phyloP scores from a whole-genome alignment of 2,329 filamentous ascomycete genomes.

The Fusarium praegraminearum region DNA sequence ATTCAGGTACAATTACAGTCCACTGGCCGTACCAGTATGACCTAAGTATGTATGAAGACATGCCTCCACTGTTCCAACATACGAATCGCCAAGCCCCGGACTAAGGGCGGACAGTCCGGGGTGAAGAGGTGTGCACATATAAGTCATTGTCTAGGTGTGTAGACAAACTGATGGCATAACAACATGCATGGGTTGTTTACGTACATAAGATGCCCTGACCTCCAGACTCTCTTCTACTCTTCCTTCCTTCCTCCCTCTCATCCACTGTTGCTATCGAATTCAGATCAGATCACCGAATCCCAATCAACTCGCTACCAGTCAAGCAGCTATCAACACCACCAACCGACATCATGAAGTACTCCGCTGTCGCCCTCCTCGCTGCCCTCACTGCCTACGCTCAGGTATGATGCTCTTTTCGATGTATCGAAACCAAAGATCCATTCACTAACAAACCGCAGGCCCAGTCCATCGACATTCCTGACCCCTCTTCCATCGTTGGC shows the following conservation, averaged over 20 bases:
- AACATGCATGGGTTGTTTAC: slow-evolving; percentile 23
- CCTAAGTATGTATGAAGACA: slow-evolving; percentile 17
- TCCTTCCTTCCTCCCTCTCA: background rate
- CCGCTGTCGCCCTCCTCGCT: slow-evolving; percentile 49
- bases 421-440: no score
- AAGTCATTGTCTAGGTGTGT: slow-evolving; percentile 18
- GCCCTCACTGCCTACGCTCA: slow-evolving; percentile 48
- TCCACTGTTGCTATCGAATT: slow-evolving; percentile 18
- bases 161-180: slow-evolving; percentile 29
- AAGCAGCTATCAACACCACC: slow-evolving; percentile 21
- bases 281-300: slow-evolving; percentile 13
- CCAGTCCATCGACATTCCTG: slow-evolving; percentile 28
- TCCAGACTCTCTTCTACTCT: slow-evolving; percentile 8
- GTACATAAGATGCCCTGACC: slow-evolving; percentile 40
- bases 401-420: slow-evolving; percentile 15
- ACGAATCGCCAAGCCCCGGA: slow-evolving; percentile 31
- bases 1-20: slow-evolving; percentile 5
- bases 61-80: slow-evolving; percentile 28
- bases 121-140: slow-evolving; percentile 33
- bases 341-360: slow-evolving; percentile 54
- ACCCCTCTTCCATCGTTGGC: slow-evolving; percentile 28
- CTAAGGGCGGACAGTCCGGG: slow-evolving; percentile 34
- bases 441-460: slow-evolving; percentile 26
- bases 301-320: slow-evolving; percentile 9
- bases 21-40: slow-evolving; percentile 28